These are phyloP conservation scores for Sugiyamaella japonica DNA, from an alignment of 1,139 yeast genomes.

Conservation along the genomic window DNA sequence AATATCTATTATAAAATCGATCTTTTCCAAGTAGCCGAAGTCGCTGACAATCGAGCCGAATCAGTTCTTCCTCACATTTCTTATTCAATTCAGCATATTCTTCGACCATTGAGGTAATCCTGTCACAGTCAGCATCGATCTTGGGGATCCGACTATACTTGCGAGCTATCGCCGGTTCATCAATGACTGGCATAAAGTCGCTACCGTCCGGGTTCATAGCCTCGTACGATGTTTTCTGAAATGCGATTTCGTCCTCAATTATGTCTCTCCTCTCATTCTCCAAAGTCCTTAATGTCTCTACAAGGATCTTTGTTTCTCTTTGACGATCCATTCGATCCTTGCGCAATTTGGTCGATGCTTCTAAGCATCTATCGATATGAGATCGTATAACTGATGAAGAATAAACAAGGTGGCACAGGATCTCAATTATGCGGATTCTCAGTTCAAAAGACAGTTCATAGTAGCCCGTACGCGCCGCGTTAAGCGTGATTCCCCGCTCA, in stretches of 20 bases:
- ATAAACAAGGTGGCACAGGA: constrained; percentile 58
- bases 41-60: constrained; percentile 65
- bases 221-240: constrained; percentile 8
- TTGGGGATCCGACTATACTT: constrained; percentile 50
- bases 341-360: constrained; percentile 60
- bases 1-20: constrained; percentile 78
- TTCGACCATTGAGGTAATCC: constrained; percentile 17
- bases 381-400: constrained; percentile 60
- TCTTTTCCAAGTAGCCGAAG: constrained; percentile 79
- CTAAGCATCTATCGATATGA: constrained; percentile 68
- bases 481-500: constrained; percentile 50
- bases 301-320: constrained; percentile 54
- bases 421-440: constrained; percentile 54
- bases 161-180: constrained; percentile 53
- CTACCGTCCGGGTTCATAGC: constrained; percentile 13
- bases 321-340: constrained; percentile 68
- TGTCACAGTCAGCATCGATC: constrained; percentile 41
- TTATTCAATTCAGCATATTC: constrained; percentile 30
- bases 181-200: constrained; percentile 40
- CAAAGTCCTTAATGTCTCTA: constrained; percentile 51
- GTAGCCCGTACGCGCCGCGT: constrained; percentile 53
- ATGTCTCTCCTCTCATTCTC: constrained; percentile 35
- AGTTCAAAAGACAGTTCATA: constrained; percentile 51
- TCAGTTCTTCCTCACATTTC: constrained; percentile 42
- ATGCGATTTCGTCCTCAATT: constrained; percentile 43